Evolutionary conservation across 768 basidiomycete species (phyloP), one percentile per base, ranked within the genome.

Genomic region (Termitomyces sp.): DNA sequence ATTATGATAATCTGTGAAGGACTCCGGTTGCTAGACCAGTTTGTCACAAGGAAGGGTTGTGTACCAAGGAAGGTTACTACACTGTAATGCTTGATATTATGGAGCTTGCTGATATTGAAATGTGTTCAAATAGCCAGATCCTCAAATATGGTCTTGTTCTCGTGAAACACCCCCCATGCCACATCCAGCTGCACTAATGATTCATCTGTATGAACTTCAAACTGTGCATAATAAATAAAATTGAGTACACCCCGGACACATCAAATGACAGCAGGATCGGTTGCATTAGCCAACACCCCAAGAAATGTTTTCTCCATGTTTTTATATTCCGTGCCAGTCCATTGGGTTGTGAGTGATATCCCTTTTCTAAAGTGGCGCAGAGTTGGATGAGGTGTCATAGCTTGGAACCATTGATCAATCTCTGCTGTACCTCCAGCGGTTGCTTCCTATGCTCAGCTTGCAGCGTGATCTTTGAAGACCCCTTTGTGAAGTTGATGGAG

Each of bases 401-500:
- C 45, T 29, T 59, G 53, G 59, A 72, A 73, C 1, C 68, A 64
- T 1, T 33, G 35, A 54, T 79, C 75, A 9, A 78, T 36, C 51
- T 74, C 73, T 9, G 46, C 42, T 0, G 20, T 5, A n/a, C 50
- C 41, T 22, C 23, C 63, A 13, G 65, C 48, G 1, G 62, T 57
- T 38, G 41, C 32, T 11, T 52, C 31, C 22, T 6, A 60, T 61
- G 11, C 60, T 77, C 74, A 79, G 6, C 61, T 66, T 0, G 71
- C 64, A 3, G 75, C 48, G 46, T 79, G 77, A 47, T 77, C 71
- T 47, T 76, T 76, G 67, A 79, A 75, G 2, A 77, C 53, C 0
- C 79, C 79, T 56, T 81, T 75, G 61, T 79, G 70, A 0, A 81
- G 63, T 58, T 79, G 76, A 57, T 79, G 77, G 15, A 80, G 71